These are phyloP conservation scores for Venturia pyrina DNA, from an alignment of 2,329 filamentous ascomycete genomes.

Conservation along the genomic window DNA sequence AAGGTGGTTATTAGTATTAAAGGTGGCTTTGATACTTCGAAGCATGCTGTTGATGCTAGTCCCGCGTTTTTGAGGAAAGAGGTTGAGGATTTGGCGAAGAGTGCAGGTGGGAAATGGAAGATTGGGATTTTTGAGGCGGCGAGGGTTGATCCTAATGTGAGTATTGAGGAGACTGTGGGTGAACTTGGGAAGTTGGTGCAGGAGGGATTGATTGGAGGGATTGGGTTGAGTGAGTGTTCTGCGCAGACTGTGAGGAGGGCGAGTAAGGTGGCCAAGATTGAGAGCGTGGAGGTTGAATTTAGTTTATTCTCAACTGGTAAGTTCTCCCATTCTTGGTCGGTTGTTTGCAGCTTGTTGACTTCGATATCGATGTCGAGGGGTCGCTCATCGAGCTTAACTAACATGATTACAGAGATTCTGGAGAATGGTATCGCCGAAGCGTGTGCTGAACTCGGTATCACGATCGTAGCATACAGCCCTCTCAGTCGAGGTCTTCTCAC, in stretches of 20 bases:
- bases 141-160: constrained; percentile 33
- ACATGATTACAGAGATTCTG: constrained; percentile 43
- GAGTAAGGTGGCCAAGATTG: constrained; percentile 38
- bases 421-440: constrained; percentile 48
- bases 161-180: constrained; percentile 39
- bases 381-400: constrained; percentile 16
- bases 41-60: constrained; percentile 30
- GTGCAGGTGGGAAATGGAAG: constrained; percentile 37
- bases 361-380: no score
- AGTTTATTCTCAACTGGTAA: constrained; percentile 40
- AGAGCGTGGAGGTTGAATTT: constrained; percentile 46
- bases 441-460: constrained; percentile 55
- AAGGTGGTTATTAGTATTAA: constrained; percentile 43
- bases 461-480: constrained; percentile 63
- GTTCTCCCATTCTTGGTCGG: constrained; percentile 19
- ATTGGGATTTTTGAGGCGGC: constrained; percentile 40
- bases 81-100: constrained; percentile 35
- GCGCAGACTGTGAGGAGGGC: constrained; percentile 42
- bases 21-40: constrained; percentile 28
- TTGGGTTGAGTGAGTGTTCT: constrained; percentile 46
- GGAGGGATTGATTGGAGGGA: constrained; percentile 47
- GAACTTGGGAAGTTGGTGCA: constrained; percentile 39
- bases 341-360: no score
- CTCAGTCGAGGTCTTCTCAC: constrained; percentile 51
- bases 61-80: constrained; percentile 32